Base-by-base conservation (phyloP, 2,329 filamentous ascomycete species). In the Saccharata proteae region DNA sequence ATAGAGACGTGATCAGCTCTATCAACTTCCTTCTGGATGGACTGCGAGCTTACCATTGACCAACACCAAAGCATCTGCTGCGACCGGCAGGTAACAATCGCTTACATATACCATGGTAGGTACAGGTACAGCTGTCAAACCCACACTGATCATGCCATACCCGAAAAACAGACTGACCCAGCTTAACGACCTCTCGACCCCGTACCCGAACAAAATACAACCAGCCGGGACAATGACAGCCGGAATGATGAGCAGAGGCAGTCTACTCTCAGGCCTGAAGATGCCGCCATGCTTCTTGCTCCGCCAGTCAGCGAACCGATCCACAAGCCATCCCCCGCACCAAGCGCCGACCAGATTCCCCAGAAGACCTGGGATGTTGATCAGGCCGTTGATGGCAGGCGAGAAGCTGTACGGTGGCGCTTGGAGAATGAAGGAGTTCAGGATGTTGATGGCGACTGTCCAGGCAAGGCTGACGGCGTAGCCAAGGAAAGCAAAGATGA, bases 101-200 rank as follows among this genome's bases (percentile, higher is more conserved):
- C 42, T 56, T 6, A 62, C 58, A 38, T 65, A 65, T 4, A 58
- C 58, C 57, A 64, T 58, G 2, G 58, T 62, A 25, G 44, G 42
- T 5, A 41, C 44, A 4, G 45, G 44, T 26, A 39, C 38, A 5
- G 44, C 46, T n/a, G 60, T 62, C 25, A 65, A 40, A 2, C 59
- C 57, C 8, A 64, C 49, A 3, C 53, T 49, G 3, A 63, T 52
- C 55, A 65, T 57, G 11, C 62, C 61, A 32, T 64, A 64, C 3
- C 58, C 59, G 31, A 64, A 57, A 42, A 64, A 63, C 28, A 65
- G 39, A 7, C 54, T 49, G 4, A 54, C 54, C 62, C 62, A 65
- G 36, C 59, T 47, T 36, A 62, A 29, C 3, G 43, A 48, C 11
- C 51, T 37, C 29, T 57, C 47, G 6, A 62, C 59, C 4, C 58